Evolutionary conservation across 2,329 filamentous ascomycete genomes (phyloP).

Genomic region (Mariannaea sp.): DNA sequence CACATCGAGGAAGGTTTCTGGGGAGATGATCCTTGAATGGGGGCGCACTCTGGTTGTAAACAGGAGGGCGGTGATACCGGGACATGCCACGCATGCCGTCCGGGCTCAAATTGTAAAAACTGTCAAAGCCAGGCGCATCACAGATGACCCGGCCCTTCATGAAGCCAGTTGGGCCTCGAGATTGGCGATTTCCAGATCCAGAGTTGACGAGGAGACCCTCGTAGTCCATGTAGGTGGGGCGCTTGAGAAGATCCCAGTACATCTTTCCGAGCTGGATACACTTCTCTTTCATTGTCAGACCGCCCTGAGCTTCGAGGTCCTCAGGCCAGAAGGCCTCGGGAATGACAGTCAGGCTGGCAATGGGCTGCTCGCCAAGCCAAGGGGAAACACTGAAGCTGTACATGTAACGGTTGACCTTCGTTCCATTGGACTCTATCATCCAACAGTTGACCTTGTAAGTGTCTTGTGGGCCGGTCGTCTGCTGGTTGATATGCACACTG

Average conservation of each 20-base stretch:
- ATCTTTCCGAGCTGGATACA: slow-evolving; percentile 48
- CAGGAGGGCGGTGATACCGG: slow-evolving; percentile 21
- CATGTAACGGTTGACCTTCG: slow-evolving; percentile 46
- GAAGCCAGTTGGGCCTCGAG: slow-evolving; percentile 42
- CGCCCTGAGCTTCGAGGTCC: slow-evolving; percentile 39
- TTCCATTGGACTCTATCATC: slow-evolving; percentile 46
- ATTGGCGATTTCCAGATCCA: slow-evolving; percentile 31
- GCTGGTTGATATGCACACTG: slow-evolving; percentile 32
- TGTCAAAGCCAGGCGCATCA: slow-evolving; percentile 49
- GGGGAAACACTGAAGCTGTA: slow-evolving; percentile 42
- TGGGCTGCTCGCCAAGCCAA: slow-evolving; percentile 52
- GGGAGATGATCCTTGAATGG: slow-evolving; percentile 46
- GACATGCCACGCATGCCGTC: slow-evolving; percentile 26
- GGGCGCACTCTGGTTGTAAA: slow-evolving; percentile 17
- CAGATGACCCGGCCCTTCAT: slow-evolving; percentile 50
- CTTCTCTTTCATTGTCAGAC: slow-evolving; percentile 43
- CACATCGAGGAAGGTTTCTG: slow-evolving; percentile 47
- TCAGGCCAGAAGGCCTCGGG: slow-evolving; percentile 51
- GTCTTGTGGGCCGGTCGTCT: slow-evolving; percentile 16
- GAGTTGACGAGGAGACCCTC: slow-evolving; percentile 47
- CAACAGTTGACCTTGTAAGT: slow-evolving; percentile 46
- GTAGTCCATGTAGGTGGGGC: slow-evolving; percentile 53
- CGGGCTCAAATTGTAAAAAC: slow-evolving; percentile 39
- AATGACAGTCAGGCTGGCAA: slow-evolving; percentile 48
- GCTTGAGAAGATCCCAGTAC: slow-evolving; percentile 55